A percentile compares a stretch with the other conserved stretches of the same genome.
Evolutionary conservation across 2,329 filamentous ascomycete genomes (phyloP).

Genomic region (Calonectria montana): DNA sequence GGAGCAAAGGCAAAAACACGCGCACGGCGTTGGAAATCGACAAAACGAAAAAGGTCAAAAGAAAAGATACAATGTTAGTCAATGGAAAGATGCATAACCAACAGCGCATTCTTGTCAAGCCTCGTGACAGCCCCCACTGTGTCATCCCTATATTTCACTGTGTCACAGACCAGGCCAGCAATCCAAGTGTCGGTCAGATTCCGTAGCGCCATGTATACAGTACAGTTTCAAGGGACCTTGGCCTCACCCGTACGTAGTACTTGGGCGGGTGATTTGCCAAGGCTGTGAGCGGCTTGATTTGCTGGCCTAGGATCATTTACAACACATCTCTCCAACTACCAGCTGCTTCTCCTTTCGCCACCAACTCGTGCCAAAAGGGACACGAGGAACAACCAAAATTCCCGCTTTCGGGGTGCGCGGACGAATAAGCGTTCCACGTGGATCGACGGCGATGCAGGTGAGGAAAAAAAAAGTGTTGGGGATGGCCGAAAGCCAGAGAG

Average conservation of each 20-base stretch:
- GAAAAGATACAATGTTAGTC: neutral
- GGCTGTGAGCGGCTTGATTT: neutral
- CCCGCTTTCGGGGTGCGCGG: constrained; percentile 7
- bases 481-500: neutral
- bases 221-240: neutral
- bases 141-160: neutral
- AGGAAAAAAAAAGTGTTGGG: constrained; percentile 22
- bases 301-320: neutral
- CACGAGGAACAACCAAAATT: neutral
- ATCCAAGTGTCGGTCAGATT: neutral
- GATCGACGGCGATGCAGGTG: constrained; percentile 32
- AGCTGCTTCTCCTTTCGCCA: neutral
- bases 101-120: neutral
- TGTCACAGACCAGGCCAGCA: neutral
- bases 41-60: constrained; percentile 1
- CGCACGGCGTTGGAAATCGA: constrained; percentile 2
- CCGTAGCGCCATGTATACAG: neutral
- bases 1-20: constrained; percentile 8
- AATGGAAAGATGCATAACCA: neutral
- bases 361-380: neutral
- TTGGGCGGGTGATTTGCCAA: neutral
- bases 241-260: neutral
- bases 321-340: neutral
- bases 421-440: constrained; percentile 34
- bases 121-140: neutral